Percentiles rank a stretch among this genome's conserved stretches.
Evolutionary conservation across 192 early-diverging fungal genomes (phyloP).

Genomic region (Coemansia sp.): DNA sequence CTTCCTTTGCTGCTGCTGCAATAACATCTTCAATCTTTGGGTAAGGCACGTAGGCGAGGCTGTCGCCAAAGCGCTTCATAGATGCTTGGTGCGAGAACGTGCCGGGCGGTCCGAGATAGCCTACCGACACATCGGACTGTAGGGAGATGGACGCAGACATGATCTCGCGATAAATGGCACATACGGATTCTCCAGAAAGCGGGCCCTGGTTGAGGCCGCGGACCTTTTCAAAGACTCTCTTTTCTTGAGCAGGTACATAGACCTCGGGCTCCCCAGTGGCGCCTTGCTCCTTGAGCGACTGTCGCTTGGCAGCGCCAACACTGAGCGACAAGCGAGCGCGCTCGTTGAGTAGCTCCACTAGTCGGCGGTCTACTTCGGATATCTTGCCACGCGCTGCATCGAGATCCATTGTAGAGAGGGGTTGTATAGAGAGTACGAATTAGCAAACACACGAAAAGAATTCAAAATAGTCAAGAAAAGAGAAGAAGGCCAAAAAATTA

Average conservation of each 20-base stretch:
- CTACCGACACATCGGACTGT: constrained; percentile 76
- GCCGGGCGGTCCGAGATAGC: constrained; percentile 87
- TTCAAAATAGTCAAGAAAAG: neutral
- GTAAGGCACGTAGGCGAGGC: constrained; percentile 67
- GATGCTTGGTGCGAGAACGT: constrained; percentile 89
- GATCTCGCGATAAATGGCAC: constrained; percentile 75
- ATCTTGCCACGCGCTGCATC: constrained; percentile 63
- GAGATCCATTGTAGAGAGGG: constrained; percentile 50
- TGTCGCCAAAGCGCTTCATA: constrained; percentile 75
- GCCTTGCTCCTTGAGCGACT: constrained; percentile 47
- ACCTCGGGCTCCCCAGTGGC: constrained; percentile 57
- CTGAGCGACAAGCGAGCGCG: constrained; percentile 76
- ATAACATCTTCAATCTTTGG: constrained; percentile 77
- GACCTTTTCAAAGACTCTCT: constrained; percentile 73
- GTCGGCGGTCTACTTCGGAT: constrained; percentile 68
- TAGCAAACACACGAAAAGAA: neutral
- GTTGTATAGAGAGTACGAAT: neutral
- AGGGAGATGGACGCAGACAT: constrained; percentile 88
- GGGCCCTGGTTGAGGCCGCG: constrained; percentile 74
- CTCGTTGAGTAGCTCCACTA: constrained; percentile 79
- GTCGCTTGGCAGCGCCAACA: constrained; percentile 71
- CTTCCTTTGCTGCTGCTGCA: constrained; percentile 68
- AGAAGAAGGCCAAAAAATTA: neutral
- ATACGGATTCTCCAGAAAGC: constrained; percentile 64
- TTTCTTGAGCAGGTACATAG: constrained; percentile 75